Base-by-base conservation (phyloP, 208 protist species). In the Leptomonas seymouri region DNA sequence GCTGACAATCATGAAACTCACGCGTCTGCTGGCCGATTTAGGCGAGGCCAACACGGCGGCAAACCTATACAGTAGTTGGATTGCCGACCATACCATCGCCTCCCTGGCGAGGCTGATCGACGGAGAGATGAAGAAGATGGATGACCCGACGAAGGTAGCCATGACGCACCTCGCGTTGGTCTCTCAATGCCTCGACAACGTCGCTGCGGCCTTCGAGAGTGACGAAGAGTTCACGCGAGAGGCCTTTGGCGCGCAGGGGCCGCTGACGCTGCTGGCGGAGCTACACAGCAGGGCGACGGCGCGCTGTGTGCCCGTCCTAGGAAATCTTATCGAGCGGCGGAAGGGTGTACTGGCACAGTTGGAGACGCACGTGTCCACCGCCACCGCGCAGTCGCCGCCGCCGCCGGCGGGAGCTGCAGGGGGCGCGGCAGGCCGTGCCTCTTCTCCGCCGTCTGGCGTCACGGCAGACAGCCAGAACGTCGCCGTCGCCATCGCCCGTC, bases 141-240 rank as follows among this genome's bases (percentile, higher is more conserved):
- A 85, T 34, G 78, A 86, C 62, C 85, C 90, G 1, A 68, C 70
- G 16, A 76, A 76, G 63, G 80, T 78, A 21, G 85, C 80, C 44
- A 81, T 88, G 80, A 91, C 78, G 45, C 89, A 96, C 70, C 74
- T 96, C 25, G 82, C 80, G 14, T 67, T 96, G 23, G 87, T 93
- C 27, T 96, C 90, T 50, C 85, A 88, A 55, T 72, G 71, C 31
- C 85, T 96, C 30, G 90, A 96, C 78, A 82, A 76, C 50, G 82
- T 96, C 39, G 90, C 84, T 2, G 90, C 87, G 3, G 78, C 85
- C 12, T 93, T 89, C 67, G 90, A 96, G 67, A 62, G 28, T 25
- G 90, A 96, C 50, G 88, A 91, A 59, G 76, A 84, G 56, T 93
- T 90, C 68, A 79, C 80, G 21, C 71, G 59, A 15, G 82, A 86